phyloP scores from a whole-genome alignment of 2,329 filamentous ascomycete genomes.

The Dothistroma pini region DNA sequence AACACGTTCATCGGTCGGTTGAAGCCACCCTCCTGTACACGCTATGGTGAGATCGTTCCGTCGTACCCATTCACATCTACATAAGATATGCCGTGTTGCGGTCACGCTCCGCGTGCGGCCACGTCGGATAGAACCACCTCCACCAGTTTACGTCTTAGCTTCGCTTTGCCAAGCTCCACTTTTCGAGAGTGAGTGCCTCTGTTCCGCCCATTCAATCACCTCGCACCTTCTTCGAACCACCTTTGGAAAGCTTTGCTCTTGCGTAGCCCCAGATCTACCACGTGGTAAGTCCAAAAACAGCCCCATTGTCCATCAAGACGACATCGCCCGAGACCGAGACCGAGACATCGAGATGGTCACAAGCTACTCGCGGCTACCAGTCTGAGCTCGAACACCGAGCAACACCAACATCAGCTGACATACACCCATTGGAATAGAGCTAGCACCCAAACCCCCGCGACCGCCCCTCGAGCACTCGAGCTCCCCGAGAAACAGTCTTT shows the following conservation, averaged over 20 bases:
- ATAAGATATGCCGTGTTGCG: too few relatives aligned
- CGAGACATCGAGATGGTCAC: background rate
- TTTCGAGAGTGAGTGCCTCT: background rate
- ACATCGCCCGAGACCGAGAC: background rate
- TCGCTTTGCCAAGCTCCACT: background rate
- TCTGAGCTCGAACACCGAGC: background rate
- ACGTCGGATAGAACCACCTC: background rate
- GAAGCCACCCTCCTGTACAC: too few relatives aligned
- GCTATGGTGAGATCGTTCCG: too few relatives aligned
- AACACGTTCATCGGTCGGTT: too few relatives aligned
- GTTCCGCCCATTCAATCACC: background rate
- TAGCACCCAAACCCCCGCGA: background rate
- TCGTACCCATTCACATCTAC: too few relatives aligned
- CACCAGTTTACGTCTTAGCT: background rate
- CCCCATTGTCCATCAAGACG: background rate
- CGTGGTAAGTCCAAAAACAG: background rate
- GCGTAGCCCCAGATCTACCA: background rate
- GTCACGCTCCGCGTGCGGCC: too few relatives aligned
- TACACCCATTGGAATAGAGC: background rate
- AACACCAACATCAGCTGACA: background rate
- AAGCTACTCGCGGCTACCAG: background rate
- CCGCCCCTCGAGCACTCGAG: background rate
- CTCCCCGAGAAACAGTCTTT: conserved; percentile 2
- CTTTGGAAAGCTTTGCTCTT: background rate
- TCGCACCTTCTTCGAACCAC: background rate